Base-by-base conservation (phyloP, 176 grass and related monocot genomes). In the Poa annua region DNA sequence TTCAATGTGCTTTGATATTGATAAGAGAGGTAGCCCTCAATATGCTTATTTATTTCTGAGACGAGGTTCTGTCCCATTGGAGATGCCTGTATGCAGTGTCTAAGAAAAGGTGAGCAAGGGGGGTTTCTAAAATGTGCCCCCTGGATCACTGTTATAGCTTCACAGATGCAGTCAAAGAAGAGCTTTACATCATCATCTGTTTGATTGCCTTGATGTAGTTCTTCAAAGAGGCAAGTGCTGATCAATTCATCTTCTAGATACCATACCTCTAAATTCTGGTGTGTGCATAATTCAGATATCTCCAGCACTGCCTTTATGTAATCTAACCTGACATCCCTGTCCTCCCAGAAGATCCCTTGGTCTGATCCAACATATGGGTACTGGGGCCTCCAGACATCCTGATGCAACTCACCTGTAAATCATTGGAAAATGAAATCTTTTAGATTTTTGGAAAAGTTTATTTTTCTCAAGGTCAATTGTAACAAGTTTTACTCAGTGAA, bases 201-300 rank as follows among this genome's bases (percentile, higher is more conserved):
- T 72, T 73, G 79, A 77, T 61, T 62, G 50, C 42, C 63, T 22
- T 79, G 77, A 29, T 59, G 75, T 34, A 94, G 41, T 73, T 92
- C 87, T 88, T 94, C 79, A 51, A 92, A 88, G 62, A 94, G 78
- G 80, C 61, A 88, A 54, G 75, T 66, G 33, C 86, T 86, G 55
- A 88, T 52, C 33, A 94, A 81, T 84, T 90, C 83, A 69, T 92
- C 90, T 74, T 87, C 79, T 78, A 88, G 54, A 77, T 90, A 71
- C 87, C 89, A 92, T 66, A 85, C 83, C 55, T 89, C 87, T 71
- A 45, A 65, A 45, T 89, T 66, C 53, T 84, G 79, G 45, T 26
- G n/a, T 44, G 63, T 81, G 79, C 71, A 86, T 35, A 95, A 49
- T 45, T 91, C 85, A 42, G 90, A 88, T 12, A 85, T 70, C 47